A percentile compares a stretch with the other conserved stretches of the same genome.
phyloP scores from a whole-genome alignment of 352 stramenopile genomes.

The Globisporangium megalacanthum region DNA sequence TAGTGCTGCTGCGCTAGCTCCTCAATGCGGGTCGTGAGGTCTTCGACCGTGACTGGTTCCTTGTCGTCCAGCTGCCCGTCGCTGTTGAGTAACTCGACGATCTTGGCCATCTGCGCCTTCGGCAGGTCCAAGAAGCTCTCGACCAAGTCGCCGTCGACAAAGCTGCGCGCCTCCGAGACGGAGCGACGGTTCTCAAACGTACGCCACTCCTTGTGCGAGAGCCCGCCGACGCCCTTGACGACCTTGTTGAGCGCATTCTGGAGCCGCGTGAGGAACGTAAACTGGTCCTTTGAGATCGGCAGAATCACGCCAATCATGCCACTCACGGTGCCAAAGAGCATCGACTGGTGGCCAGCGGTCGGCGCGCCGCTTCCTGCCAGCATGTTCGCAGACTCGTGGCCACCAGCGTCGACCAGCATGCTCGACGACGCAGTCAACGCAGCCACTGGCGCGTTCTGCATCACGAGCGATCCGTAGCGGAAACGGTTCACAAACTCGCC shows the following conservation, averaged over 20 bases:
- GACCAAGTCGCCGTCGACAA: conserved; percentile 95
- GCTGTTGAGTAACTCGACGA: conserved; percentile 91
- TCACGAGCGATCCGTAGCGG: conserved; percentile 92
- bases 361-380: neutral
- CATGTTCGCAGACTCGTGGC: conserved; percentile 4
- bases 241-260: conserved; percentile 87
- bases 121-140: conserved; percentile 94
- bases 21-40: conserved; percentile 64
- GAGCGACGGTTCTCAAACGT: conserved; percentile 90
- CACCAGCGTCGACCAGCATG: conserved; percentile 54
- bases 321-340: conserved; percentile 95
- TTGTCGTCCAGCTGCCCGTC: conserved; percentile 69
- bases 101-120: conserved; percentile 83
- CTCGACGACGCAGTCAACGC: conserved; percentile 9
- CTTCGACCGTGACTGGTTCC: conserved; percentile 58
- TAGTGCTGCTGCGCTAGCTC: conserved; percentile 76
- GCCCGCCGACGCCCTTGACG: conserved; percentile 89
- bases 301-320: conserved; percentile 95
- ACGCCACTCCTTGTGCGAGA: conserved; percentile 91
- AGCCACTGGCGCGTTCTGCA: conserved; percentile 68
- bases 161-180: conserved; percentile 84
- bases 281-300: conserved; percentile 88
- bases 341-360: conserved; percentile 31
- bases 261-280: conserved; percentile 88
- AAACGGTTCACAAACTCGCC: conserved; percentile 97